These are phyloP conservation scores for Saccharomycopsis fermentans DNA, from an alignment of 805 yeast genomes.

Conservation along the genomic window DNA sequence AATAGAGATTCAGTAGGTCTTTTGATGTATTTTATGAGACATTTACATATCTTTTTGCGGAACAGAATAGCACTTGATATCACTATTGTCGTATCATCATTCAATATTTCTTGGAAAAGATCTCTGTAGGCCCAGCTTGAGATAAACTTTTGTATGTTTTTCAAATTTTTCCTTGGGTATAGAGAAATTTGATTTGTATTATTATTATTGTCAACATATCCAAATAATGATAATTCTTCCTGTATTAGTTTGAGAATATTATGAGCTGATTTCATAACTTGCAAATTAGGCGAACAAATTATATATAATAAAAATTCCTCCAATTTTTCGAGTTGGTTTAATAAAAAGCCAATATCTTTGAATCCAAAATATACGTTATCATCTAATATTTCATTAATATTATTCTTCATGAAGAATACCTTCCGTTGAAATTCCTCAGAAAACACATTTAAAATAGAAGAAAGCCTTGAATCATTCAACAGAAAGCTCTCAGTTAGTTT, in stretches of 20 bases:
- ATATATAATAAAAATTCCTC: constrained; percentile 1
- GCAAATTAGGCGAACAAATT: not conserved
- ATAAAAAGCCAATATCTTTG: not conserved
- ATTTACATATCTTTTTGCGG: constrained; percentile 2
- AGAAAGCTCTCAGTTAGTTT: not conserved
- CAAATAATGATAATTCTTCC: not conserved
- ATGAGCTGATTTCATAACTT: not conserved
- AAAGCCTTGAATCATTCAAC: not conserved
- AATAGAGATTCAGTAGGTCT: not conserved
- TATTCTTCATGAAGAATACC: not conserved
- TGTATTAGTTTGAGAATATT: not conserved
- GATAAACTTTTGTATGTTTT: not conserved
- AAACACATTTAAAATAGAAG: constrained; percentile 1
- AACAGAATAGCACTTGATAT: not conserved
- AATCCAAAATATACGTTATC: not conserved
- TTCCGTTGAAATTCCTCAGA: constrained; percentile 1
- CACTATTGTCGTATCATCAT: not conserved
- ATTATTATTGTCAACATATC: not conserved
- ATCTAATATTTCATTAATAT: too few relatives aligned
- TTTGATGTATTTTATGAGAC: not conserved
- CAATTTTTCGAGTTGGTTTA: not conserved
- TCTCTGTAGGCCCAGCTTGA: not conserved
- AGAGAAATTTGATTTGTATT: not conserved
- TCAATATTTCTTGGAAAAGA: not conserved
- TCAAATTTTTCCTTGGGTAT: not conserved